Percentiles rank a stretch among this genome's conserved stretches.
Conservation (phyloP, 805 yeast species). For the Myxozyma lipomycoides region DNA sequence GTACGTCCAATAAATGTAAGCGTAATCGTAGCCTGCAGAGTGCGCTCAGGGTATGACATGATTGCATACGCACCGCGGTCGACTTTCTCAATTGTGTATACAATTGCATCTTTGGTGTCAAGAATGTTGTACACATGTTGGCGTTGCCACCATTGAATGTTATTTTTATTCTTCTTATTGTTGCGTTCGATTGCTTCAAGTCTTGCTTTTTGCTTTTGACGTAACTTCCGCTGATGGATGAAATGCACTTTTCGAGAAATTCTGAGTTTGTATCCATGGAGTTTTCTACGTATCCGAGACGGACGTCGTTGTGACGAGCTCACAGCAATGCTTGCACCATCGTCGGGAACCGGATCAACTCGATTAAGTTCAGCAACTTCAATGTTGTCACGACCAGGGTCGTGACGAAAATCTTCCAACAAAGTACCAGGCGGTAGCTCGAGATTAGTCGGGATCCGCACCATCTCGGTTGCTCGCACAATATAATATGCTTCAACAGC, state of each 20-base stretch:
- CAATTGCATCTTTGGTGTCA: conserved; percentile 2
- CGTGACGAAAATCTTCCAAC: not conserved
- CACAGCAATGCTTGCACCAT: not conserved
- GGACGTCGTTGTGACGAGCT: not conserved
- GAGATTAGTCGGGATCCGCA: conserved; percentile 17
- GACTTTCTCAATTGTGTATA: conserved; percentile 20
- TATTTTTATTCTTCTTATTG: not conserved
- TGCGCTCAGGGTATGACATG: conserved; percentile 21
- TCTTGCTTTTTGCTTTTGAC: not conserved
- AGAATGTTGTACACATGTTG: conserved; percentile 21
- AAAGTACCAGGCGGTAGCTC: conserved; percentile 10
- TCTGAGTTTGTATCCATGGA: not conserved
- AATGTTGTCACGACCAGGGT: not conserved
- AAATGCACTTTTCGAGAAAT: not conserved
- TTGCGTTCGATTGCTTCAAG: not conserved
- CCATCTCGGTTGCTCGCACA: conserved; percentile 11
- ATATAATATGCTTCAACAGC: conserved; percentile 12
- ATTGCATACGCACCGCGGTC: conserved; percentile 14
- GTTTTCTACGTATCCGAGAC: not conserved
- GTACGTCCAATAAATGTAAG: conserved; percentile 5
- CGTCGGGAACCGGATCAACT: not conserved
- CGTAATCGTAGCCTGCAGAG: conserved; percentile 16
- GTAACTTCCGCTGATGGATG: not conserved
- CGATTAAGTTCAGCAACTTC: not conserved
- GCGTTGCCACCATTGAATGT: conserved; percentile 22